A percentile compares a stretch with the other conserved stretches of the same genome.
Evolutionary conservation across 805 yeast species (phyloP).

Genomic region (Yarrowia sp.): DNA sequence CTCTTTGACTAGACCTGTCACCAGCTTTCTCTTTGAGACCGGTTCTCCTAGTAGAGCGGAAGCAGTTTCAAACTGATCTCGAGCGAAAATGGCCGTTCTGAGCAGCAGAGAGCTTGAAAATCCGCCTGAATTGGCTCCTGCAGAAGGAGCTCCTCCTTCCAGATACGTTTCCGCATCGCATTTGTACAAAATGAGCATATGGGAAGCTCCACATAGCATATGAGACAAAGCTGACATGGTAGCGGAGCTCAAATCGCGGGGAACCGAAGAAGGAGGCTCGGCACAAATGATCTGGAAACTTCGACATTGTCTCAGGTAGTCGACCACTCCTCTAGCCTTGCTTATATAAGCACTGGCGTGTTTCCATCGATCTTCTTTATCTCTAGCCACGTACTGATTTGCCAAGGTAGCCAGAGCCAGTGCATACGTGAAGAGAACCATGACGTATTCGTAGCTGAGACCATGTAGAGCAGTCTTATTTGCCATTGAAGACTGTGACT

Average conservation of each 20-base stretch:
- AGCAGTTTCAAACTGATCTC: constrained; percentile 48
- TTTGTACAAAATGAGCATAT: constrained; percentile 46
- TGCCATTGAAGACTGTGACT: constrained; percentile 38
- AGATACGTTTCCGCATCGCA: constrained; percentile 41
- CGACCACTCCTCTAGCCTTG: constrained; percentile 45
- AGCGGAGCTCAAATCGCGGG: constrained; percentile 43
- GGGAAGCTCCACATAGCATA: constrained; percentile 47
- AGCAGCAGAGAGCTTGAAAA: constrained; percentile 43
- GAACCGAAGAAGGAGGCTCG: constrained; percentile 42
- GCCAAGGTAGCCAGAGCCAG: constrained; percentile 42
- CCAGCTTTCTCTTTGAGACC: constrained; percentile 7
- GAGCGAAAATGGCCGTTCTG: constrained; percentile 48
- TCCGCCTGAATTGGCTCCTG: constrained; percentile 6
- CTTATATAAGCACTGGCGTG: constrained; percentile 46
- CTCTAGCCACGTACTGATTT: constrained; percentile 40
- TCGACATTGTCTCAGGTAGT: constrained; percentile 42
- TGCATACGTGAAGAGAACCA: constrained; percentile 44
- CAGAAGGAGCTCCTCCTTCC: constrained; percentile 24
- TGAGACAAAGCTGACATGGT: constrained; percentile 41
- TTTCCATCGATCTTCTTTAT: constrained; percentile 42
- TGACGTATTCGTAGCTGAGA: constrained; percentile 44
- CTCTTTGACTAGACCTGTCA: constrained; percentile 10
- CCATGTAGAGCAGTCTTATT: constrained; percentile 40
- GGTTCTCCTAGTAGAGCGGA: constrained; percentile 42
- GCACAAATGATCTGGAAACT: constrained; percentile 39